phyloP scores from a whole-genome alignment of 495 filamentous ascomycete genomes.

The Thozetella sp. region DNA sequence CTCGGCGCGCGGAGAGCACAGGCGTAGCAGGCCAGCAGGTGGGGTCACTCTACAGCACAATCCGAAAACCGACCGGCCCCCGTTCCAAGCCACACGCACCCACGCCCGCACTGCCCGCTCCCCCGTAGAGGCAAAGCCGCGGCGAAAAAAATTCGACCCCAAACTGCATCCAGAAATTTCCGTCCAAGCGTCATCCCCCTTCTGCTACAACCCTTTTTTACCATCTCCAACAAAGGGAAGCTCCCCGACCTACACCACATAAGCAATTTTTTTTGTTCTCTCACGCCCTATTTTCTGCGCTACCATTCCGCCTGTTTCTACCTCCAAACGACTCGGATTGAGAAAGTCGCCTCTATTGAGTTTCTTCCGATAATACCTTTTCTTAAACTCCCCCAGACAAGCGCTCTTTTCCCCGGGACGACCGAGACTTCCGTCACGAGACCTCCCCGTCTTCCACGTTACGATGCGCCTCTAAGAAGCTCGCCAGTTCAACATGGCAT shows the following conservation, averaged over 20 bases:
- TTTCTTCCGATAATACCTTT: too few relatives aligned
- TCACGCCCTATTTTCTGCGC: too few relatives aligned
- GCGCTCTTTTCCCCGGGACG: not conserved
- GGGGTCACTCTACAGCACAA: not conserved
- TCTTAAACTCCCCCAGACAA: too few relatives aligned
- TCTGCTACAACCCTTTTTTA: too few relatives aligned
- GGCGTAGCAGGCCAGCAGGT: not conserved
- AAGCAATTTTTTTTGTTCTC: not conserved
- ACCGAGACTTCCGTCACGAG: not conserved
- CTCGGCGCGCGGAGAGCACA: not conserved
- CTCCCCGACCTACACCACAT: not conserved
- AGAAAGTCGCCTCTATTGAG: too few relatives aligned
- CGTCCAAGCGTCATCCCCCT: not conserved
- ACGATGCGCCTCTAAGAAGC: constrained; percentile 28
- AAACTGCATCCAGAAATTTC: not conserved
- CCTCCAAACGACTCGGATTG: too few relatives aligned
- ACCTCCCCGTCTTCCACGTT: constrained; percentile 9
- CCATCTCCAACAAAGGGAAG: not conserved
- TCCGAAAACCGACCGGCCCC: not conserved
- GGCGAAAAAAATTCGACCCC: constrained; percentile 1
- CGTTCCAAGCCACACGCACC: not conserved
- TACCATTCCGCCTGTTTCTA: too few relatives aligned
- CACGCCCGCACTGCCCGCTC: not conserved
- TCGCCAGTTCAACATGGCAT: constrained; percentile 75
- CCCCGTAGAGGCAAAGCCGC: not conserved